Base-by-base conservation (phyloP, 2,329 filamentous ascomycete genomes). In the Ceratocystis eucalypticola region DNA sequence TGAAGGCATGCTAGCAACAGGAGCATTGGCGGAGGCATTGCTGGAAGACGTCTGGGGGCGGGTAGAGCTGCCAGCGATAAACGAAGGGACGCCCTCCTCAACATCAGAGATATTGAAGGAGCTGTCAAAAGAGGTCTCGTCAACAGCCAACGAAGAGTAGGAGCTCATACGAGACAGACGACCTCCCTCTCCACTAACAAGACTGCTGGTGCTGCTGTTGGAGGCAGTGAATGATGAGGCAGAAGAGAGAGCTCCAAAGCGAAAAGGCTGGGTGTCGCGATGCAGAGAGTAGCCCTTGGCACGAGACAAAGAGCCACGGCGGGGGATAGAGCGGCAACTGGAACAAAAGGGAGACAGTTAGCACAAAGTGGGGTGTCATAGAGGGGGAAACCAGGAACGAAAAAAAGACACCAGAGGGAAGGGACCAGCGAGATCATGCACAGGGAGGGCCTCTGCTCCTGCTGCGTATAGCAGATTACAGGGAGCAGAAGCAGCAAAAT, bases 21-120 rank as follows among this genome's bases (percentile, higher is more conserved):
- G 8, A n/a, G 61, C 55, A 25, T 30, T 59, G 22, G 33, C 17
- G 8, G 66, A 65, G 37, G 62, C 53, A 45, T 20, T 59, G 37
- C 63, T 62, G n/a, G 65, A 44, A 30, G 66, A 59, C 10, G 84
- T 71, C 83, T 87, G 72, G 83, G 82, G 65, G 84, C 82, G 45
- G 84, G 83, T 65, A 82, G 78, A 30, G 83, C 78, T 65, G 84
- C 80, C 67, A 83, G 80, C 71, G 92, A 86, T 69, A 87, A 87
- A 15, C n/a, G 30, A 61, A 20, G 55, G 64, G 50, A 65, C 20
- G 12, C 59, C 17, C 4, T 68, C 66, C 17, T 68, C 66, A 25
- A 44, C 57, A 30, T 65, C 64, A 12, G 66, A 65, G 2, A 48
- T 50, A 61, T 65, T 62, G 44, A 68, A 68, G 1, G 62, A 65